phyloP scores from a whole-genome alignment of 306 rosid genomes.

The Pterocarpus santalinus region DNA sequence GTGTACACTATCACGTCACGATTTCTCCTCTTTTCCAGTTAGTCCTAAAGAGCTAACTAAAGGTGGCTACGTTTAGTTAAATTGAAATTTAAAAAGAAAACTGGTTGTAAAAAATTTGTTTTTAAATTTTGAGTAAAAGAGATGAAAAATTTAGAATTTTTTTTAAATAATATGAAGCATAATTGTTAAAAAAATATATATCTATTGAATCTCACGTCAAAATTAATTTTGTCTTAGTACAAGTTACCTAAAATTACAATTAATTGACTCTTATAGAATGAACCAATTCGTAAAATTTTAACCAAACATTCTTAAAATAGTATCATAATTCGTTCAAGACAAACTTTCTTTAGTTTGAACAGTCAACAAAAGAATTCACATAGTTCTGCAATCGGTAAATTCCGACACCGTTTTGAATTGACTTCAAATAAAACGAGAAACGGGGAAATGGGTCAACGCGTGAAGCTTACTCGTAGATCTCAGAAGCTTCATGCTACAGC shows the following conservation, averaged over 20 bases:
- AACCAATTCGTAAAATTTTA: too few species aligned
- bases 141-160: too few species aligned
- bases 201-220: too few species aligned
- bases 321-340: neutral
- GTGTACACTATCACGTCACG: neutral
- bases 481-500: neutral
- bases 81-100: neutral
- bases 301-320: too few species aligned
- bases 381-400: neutral
- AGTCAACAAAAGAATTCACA: neutral
- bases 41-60: neutral
- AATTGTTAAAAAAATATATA: too few species aligned
- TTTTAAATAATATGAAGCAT: too few species aligned
- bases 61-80: neutral
- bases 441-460: neutral
- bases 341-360: neutral
- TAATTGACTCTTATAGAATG: too few species aligned
- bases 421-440: neutral
- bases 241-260: too few species aligned
- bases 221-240: too few species aligned
- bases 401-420: slow-evolving; percentile 5
- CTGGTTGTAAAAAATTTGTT: too few species aligned
- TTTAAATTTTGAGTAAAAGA: too few species aligned
- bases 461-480: slow-evolving; percentile 20
- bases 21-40: neutral